phyloP scores from a whole-genome alignment of 805 yeast genomes.

The Candida hispaniensis region DNA sequence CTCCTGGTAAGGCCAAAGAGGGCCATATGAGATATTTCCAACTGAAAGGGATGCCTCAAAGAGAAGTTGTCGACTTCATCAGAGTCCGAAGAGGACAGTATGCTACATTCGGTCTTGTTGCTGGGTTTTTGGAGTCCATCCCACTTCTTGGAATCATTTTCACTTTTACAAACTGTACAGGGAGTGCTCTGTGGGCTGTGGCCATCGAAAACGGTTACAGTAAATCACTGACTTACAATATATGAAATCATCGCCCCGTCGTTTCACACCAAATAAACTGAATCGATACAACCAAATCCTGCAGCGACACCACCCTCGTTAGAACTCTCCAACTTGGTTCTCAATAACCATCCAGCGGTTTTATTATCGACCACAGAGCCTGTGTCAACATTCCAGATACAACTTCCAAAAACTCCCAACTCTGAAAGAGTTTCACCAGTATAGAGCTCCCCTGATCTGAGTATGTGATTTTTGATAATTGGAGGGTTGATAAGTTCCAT shows the following conservation, averaged over 20 bases:
- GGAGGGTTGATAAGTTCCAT: constrained; percentile 91
- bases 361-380: constrained; percentile 52
- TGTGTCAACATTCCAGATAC: constrained; percentile 55
- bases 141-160: constrained; percentile 30
- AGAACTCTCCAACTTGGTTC: constrained; percentile 78
- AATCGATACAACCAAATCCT: constrained; percentile 95
- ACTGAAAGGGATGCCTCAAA: constrained; percentile 40
- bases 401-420: constrained; percentile 81
- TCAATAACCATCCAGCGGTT: constrained; percentile 71
- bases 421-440: constrained; percentile 79
- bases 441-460: constrained; percentile 52
- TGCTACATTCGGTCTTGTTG: constrained; percentile 29
- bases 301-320: constrained; percentile 99
- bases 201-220: constrained; percentile 22
- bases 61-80: constrained; percentile 32
- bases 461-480: constrained; percentile 51
- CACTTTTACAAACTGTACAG: constrained; percentile 30
- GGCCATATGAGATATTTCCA: constrained; percentile 48
- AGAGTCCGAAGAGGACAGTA: constrained; percentile 26
- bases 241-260: constrained; percentile 1
- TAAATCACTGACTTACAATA: not conserved
- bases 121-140: constrained; percentile 29
- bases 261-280: constrained; percentile 45
- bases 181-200: constrained; percentile 33
- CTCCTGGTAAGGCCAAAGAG: constrained; percentile 43